A percentile compares a stretch with the other conserved stretches of the same genome.
These are phyloP conservation scores for Wolfiporia cocos DNA, from an alignment of 1,284 basidiomycete species.

Conservation along the genomic window DNA sequence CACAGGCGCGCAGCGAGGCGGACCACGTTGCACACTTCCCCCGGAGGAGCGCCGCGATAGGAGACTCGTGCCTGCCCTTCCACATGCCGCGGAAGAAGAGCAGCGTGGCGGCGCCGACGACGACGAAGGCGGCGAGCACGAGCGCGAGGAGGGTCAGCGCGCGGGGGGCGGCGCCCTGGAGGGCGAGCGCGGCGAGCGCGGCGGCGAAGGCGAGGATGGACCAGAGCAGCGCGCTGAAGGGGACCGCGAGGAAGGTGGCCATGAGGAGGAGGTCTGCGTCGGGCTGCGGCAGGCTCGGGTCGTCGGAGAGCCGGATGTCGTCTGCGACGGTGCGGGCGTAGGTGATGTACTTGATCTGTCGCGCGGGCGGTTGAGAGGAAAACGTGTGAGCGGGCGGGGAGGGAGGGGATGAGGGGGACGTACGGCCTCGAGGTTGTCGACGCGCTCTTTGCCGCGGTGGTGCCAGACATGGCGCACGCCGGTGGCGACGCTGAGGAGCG, in stretches of 20 bases:
- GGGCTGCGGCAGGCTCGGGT: background rate
- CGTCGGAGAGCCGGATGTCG: background rate
- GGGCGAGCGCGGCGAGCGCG: conserved; percentile 11
- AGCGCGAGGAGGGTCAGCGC: background rate
- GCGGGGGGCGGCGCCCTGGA: conserved; percentile 4
- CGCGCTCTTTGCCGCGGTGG: conserved; percentile 16
- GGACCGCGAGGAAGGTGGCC: conserved; percentile 19
- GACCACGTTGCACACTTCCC: no score
- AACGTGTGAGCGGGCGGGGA: background rate
- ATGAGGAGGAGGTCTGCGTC: conserved; percentile 4
- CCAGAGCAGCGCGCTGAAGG: conserved; percentile 20
- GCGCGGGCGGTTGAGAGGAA: background rate
- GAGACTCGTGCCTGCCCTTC: background rate
- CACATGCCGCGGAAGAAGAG: conserved; percentile 2
- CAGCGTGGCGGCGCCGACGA: background rate
- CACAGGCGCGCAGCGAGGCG: no score
- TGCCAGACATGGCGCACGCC: conserved; percentile 24
- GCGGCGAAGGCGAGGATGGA: conserved; percentile 17
- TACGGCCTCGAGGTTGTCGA: conserved; percentile 17
- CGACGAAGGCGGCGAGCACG: background rate
- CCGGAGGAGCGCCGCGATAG: no score
- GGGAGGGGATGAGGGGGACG: conserved; percentile 1
- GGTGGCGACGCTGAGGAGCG: conserved; percentile 17
- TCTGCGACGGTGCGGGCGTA: conserved; percentile 1
- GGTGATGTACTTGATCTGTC: conserved; percentile 9